Percentiles rank a stretch among this genome's conserved stretches.
phyloP scores from a whole-genome alignment of 352 stramenopile genomes.

The Phytophthora quininea region DNA sequence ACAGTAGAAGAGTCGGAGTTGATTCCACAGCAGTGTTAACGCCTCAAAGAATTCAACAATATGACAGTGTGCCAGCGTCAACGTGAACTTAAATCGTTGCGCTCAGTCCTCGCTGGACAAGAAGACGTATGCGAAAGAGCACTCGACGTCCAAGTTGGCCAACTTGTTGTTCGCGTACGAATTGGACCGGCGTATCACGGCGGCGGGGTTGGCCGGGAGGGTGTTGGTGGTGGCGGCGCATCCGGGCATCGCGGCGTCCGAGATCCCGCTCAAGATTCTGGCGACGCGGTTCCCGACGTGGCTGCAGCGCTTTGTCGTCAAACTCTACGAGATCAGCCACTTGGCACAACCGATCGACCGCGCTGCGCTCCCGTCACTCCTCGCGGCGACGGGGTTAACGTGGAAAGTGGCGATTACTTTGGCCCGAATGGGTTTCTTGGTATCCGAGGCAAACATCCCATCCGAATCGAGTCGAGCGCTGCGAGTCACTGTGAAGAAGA shows the following conservation, averaged over 20 bases:
- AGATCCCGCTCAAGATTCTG: slow-evolving; percentile 30
- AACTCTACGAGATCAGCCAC: slow-evolving; percentile 32
- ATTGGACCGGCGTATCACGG: slow-evolving; percentile 35
- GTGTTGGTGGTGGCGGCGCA: slow-evolving; percentile 43
- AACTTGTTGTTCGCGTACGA: slow-evolving; percentile 61
- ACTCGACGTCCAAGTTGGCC: slow-evolving; percentile 50
- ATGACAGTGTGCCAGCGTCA: no score
- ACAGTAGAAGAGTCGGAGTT: no score
- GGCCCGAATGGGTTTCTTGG: slow-evolving; percentile 37
- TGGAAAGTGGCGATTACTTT: slow-evolving; percentile 29
- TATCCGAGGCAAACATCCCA: slow-evolving; percentile 31
- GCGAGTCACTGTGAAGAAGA: slow-evolving; percentile 39
- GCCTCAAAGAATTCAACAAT: no score
- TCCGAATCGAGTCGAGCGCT: slow-evolving; percentile 32
- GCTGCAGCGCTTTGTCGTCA: slow-evolving; percentile 33
- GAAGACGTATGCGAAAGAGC: slow-evolving; percentile 52
- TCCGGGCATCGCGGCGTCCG: slow-evolving; percentile 35
- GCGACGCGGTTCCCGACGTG: slow-evolving; percentile 28
- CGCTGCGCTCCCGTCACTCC: slow-evolving; percentile 37
- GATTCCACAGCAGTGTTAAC: no score
- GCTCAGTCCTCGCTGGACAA: no score
- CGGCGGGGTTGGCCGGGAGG: slow-evolving; percentile 21
- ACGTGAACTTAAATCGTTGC: no score
- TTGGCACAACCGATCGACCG: slow-evolving; percentile 39
- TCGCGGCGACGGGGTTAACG: slow-evolving; percentile 31